Evolutionary conservation across 2,329 filamentous ascomycete species (phyloP).

Genomic region (Fusarium avenaceum): DNA sequence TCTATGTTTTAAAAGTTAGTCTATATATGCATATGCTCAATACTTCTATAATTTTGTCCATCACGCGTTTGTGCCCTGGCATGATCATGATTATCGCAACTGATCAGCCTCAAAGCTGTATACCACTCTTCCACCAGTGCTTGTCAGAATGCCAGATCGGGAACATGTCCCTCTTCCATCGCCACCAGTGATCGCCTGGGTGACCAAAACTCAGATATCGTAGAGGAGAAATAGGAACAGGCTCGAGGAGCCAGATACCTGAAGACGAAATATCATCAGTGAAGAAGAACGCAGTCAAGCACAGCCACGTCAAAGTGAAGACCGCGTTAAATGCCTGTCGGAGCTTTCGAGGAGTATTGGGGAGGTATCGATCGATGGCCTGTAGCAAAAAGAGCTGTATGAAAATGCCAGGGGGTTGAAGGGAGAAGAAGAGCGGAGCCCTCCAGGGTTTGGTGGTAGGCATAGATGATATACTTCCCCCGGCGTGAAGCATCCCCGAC

Average conservation of each 20-base stretch:
- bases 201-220: constrained; percentile 74
- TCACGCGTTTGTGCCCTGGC: not conserved
- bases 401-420: constrained; percentile 76
- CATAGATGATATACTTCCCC: constrained; percentile 77
- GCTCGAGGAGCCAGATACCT: constrained; percentile 85
- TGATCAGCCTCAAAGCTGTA: constrained; percentile 49
- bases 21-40: constrained; percentile 2
- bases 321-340: constrained; percentile 70
- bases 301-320: constrained; percentile 76
- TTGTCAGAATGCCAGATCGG: constrained; percentile 69
- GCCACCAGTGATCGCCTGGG: constrained; percentile 73
- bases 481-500: constrained; percentile 77
- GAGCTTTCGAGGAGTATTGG: constrained; percentile 59
- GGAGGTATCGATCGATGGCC: constrained; percentile 55
- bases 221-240: constrained; percentile 81
- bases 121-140: constrained; percentile 70
- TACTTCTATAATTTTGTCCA: not conserved
- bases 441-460: constrained; percentile 64
- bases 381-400: constrained; percentile 64
- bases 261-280: constrained; percentile 80
- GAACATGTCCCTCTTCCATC: constrained; percentile 70
- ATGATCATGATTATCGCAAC: not conserved
- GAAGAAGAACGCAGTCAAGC: constrained; percentile 73
- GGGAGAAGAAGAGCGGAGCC: constrained; percentile 77
- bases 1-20: not conserved